Percentiles rank a stretch among this genome's conserved stretches.
Conservation (phyloP, 345 rosid genomes). For the Salix viminalis region DNA sequence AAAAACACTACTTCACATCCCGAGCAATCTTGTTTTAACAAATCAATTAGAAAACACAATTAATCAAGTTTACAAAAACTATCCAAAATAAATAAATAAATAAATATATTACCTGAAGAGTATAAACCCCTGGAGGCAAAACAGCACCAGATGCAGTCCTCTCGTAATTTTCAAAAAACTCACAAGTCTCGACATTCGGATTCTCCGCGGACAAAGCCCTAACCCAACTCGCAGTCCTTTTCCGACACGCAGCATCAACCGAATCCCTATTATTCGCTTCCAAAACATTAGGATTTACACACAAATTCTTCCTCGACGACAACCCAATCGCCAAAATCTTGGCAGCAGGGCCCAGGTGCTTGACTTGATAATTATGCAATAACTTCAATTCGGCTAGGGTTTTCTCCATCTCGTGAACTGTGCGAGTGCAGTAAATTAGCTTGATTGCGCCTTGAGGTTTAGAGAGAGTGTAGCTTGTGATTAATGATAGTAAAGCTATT, state of each 20-base stretch:
- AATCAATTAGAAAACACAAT: not conserved
- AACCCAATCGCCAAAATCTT: conserved; percentile 73
- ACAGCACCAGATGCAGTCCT: conserved; percentile 68
- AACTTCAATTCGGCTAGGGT: conserved; percentile 79
- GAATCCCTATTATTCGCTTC: conserved; percentile 91
- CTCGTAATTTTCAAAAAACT: conserved; percentile 81
- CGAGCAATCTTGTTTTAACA: not conserved
- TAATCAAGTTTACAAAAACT: not conserved
- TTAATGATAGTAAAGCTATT: conserved; percentile 85
- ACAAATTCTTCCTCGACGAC: conserved; percentile 86
- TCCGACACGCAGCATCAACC: conserved; percentile 90
- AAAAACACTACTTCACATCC: no score
- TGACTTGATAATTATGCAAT: conserved; percentile 68
- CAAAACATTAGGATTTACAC: conserved; percentile 69
- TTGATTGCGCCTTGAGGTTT: conserved; percentile 66
- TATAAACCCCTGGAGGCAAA: conserved; percentile 94
- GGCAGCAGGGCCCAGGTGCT: conserved; percentile 64
- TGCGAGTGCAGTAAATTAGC: conserved; percentile 92
- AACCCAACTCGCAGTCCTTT: conserved; percentile 91
- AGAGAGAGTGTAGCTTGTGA: conserved; percentile 76
- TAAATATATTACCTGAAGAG: conserved; percentile 55
- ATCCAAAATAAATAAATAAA: not conserved
- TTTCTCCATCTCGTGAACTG: conserved; percentile 99
- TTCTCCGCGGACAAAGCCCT: conserved; percentile 70
- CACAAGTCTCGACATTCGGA: conserved; percentile 68